These are phyloP conservation scores for Aspergillus tanneri DNA, from an alignment of 2,329 filamentous ascomycete species.

Conservation along the genomic window DNA sequence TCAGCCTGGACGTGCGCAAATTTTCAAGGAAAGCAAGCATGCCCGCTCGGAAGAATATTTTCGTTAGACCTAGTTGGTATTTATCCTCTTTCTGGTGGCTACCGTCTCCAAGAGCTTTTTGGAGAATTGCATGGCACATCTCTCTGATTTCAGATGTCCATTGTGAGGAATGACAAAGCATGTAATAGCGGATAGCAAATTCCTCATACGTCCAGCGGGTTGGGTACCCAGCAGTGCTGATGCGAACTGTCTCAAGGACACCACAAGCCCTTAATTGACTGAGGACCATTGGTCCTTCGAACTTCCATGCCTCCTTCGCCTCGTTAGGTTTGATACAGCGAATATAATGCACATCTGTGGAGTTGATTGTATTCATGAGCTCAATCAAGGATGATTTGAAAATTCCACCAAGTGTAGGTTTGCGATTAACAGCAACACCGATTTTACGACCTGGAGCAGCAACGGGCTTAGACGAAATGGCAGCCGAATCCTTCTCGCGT, in stretches of 20 bases:
- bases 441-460: conserved; percentile 74
- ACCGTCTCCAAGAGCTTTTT: conserved; percentile 78
- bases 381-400: conserved; percentile 99
- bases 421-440: conserved; percentile 88
- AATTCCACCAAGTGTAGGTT: conserved; percentile 94
- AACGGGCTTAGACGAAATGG: conserved; percentile 71
- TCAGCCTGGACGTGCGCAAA: conserved; percentile 82
- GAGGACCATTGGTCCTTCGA: conserved; percentile 97
- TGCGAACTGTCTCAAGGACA: conserved; percentile 97
- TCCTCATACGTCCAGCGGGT: conserved; percentile 99
- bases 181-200: conserved; percentile 96
- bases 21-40: conserved; percentile 99
- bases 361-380: conserved; percentile 96
- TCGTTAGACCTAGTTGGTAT: conserved; percentile 95
- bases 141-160: conserved; percentile 93
- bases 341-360: conserved; percentile 98
- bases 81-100: conserved; percentile 78
- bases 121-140: conserved; percentile 90
- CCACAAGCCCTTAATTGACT: conserved; percentile 96
- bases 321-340: conserved; percentile 99
- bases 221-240: conserved; percentile 94
- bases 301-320: conserved; percentile 94
- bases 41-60: conserved; percentile 98
- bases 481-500: conserved; percentile 77
- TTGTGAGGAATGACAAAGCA: conserved; percentile 83